Evolutionary conservation across 352 stramenopile species (phyloP).

Genomic region (Pythium myriotylum): DNA sequence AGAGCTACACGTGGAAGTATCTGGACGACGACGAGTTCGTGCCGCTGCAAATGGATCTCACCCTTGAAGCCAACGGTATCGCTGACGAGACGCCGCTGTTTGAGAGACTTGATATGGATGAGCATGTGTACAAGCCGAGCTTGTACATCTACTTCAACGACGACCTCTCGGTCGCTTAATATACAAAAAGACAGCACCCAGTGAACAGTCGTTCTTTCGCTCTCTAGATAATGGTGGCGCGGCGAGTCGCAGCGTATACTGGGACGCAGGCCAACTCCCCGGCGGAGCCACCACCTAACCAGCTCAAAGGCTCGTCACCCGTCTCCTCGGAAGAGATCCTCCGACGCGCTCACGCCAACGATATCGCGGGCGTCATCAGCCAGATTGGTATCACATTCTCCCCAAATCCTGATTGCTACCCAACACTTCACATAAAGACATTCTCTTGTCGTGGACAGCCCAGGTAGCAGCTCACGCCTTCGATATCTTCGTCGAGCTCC

Average conservation of each 20-base stretch:
- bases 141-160: conserved; percentile 95
- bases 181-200: not conserved
- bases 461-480: conserved; percentile 50
- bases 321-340: conserved; percentile 44
- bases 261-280: conserved; percentile 14
- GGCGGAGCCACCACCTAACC: not conserved
- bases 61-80: conserved; percentile 89
- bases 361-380: conserved; percentile 49
- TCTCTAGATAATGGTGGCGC: conserved; percentile 14
- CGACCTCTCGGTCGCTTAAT: conserved; percentile 84
- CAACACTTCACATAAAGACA: too few species aligned
- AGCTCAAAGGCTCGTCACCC: not conserved
- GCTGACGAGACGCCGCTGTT: conserved; percentile 80
- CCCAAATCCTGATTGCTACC: not conserved
- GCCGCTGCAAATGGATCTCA: conserved; percentile 86
- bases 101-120: conserved; percentile 85
- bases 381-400: conserved; percentile 43
- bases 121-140: conserved; percentile 86
- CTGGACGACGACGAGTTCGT: conserved; percentile 88
- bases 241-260: conserved; percentile 8
- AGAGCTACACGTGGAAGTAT: conserved; percentile 93
- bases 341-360: conserved; percentile 44
- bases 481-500: conserved; percentile 54
- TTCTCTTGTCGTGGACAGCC: conserved; percentile 25
- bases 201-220: conserved; percentile 3